A percentile compares a stretch with the other conserved stretches of the same genome.
phyloP scores from a whole-genome alignment of 306 rosid genomes.

The Medicago lupulina region DNA sequence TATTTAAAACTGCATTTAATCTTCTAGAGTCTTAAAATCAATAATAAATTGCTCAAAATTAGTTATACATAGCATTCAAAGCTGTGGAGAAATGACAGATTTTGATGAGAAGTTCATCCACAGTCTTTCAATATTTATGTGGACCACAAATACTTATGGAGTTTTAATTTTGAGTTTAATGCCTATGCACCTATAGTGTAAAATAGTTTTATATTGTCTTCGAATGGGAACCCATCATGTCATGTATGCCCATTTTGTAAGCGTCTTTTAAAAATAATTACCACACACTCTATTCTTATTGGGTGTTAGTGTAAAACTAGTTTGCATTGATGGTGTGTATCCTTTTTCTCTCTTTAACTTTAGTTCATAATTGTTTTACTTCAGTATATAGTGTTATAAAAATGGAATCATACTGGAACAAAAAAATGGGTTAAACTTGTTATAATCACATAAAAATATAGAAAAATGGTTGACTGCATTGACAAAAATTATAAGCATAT shows the following conservation, averaged over 20 bases:
- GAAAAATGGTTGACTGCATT: slow-evolving; percentile 9
- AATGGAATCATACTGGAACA: neutral
- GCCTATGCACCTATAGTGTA: too few species aligned
- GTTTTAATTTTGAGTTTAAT: neutral
- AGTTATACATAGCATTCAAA: neutral
- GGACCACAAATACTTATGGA: neutral
- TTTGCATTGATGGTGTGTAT: too few species aligned
- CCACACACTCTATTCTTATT: too few species aligned
- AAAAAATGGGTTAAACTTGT: neutral
- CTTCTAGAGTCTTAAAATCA: neutral
- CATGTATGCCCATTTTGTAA: too few species aligned
- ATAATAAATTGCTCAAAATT: neutral
- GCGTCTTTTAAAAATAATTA: too few species aligned
- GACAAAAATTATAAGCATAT: slow-evolving; percentile 3
- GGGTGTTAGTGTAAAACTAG: too few species aligned
- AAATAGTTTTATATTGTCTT: too few species aligned
- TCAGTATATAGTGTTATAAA: slow-evolving; percentile 1
- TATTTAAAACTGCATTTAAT: neutral
- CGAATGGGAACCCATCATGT: too few species aligned
- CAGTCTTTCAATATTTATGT: neutral
- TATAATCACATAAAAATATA: neutral
- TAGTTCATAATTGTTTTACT: neutral
- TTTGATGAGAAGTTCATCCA: neutral
- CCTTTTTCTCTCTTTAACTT: neutral
- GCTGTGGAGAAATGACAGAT: neutral